Evolutionary conservation across 176 grass and related monocot species (phyloP), one percentile per base, ranked within the genome.

Genomic region (Avena insularis): DNA sequence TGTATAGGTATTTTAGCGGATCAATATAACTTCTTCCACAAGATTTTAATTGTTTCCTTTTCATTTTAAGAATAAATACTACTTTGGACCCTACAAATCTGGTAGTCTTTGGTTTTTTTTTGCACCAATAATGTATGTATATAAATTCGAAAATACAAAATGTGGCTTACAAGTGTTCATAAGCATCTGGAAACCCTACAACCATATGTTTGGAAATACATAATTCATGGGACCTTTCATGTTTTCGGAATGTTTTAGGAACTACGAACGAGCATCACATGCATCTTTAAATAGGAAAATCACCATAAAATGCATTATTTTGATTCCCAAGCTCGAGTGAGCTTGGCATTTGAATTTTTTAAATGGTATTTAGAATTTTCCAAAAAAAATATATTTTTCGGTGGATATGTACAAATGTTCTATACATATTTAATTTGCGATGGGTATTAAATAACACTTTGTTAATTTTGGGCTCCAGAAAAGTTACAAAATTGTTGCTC

Each of bases 1-100:
- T 89, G 46, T 90, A 57, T 90, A 87, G 80, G 80, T 38, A 19
- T 56, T 78, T 82, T 81, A 71, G 35, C 53, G 1, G 2, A 82
- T 45, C 71, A 1, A 75, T 51, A 75, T 78, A 78, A 86, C 71
- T 31, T 36, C 17, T 50, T 49, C 16, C 17, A 68, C 19, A 43
- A 58, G 25, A 7, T 16, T 81, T 48, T 58, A 45, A 9, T 57
- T 67, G 7, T 0, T 4, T 33, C 3, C 5, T 45, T 54, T 70
- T n/a, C 3, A 74, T 49, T 73, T 74, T 25, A n/a, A 12, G 4
- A 71, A 45, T 6, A 6, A 12, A 2, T 47, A 72, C 9, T 72
- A 48, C 5, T 25, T 48, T 74, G 12, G n/a, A 13, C 40, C 11
- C 19, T 48, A 6, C 43, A 74, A 49, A 74, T 25, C n/a, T 74